These are phyloP conservation scores for Boechera retrofracta DNA, from an alignment of 345 rosid genomes.

Conservation along the genomic window DNA sequence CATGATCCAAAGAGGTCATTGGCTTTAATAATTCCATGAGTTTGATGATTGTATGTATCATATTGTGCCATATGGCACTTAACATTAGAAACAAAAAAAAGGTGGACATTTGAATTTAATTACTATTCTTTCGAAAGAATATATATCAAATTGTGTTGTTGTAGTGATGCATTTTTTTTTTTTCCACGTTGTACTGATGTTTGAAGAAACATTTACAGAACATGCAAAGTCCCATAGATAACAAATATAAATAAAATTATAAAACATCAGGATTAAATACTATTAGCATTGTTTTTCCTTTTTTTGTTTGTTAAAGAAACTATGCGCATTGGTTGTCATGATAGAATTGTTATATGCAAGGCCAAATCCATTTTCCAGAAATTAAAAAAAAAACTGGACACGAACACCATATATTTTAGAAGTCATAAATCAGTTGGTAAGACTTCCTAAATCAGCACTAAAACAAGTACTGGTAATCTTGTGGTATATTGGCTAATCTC, in stretches of 20 bases:
- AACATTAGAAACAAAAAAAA: conserved; percentile 1
- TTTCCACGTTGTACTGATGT: conserved; percentile 7
- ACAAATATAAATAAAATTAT: neutral
- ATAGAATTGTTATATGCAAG: neutral
- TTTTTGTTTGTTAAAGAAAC: neutral
- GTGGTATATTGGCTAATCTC: neutral
- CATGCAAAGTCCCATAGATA: neutral
- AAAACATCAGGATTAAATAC: neutral
- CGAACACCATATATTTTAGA: neutral
- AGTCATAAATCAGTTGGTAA: neutral
- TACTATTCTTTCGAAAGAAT: neutral
- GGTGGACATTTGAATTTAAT: neutral
- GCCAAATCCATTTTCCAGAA: neutral
- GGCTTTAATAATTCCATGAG: neutral
- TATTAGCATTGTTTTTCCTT: neutral
- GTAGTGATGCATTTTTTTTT: neutral
- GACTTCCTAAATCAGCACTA: neutral
- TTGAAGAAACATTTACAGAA: neutral
- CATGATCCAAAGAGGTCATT: conserved; percentile 24
- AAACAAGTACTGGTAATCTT: neutral
- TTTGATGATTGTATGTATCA: conserved; percentile 20
- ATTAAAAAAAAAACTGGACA: neutral
- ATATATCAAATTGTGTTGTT: neutral
- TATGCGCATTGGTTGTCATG: neutral
- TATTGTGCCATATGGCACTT: conserved; percentile 14